Evolutionary conservation across 129 eudicot genomes (phyloP), one percentile per base, ranked within the genome.

Genomic region (Ambrosia artemisiifolia): DNA sequence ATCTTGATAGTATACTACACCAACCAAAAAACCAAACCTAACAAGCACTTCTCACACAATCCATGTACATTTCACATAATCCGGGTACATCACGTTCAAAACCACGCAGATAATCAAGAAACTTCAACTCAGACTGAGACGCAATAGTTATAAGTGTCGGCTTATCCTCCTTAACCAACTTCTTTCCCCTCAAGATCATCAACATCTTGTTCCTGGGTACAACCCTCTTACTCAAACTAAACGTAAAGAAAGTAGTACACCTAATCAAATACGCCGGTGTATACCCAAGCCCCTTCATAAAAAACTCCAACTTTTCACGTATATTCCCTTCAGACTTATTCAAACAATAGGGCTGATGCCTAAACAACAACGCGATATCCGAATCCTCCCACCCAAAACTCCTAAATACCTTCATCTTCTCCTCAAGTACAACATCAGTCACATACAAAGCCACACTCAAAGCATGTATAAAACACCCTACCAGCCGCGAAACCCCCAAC

Each of bases 311-410:
- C 57, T 60, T 76, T 17, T 67, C 63, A 12, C 53, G 42, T 9
- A 82, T 61, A 32, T 75, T 82, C 8, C 47, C 74, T 18, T 79
- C 84, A 0, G 86, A 75, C 14, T 63, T 28, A 8, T 36, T 51
- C 65, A 85, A 48, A 57, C 47, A 38, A 24, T 18, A 35, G 0
- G 86, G 86, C 7, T 40, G 67, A 50, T 11, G 49, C 82, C 66
- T 78, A 32, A 65, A 51, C 75, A 82, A 59, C 34, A 49, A 62
- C 2, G 16, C 16, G 3, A 82, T 72, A 13, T 79, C 84, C 10
- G 48, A 48, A 72, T 79, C 84, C 11, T 69, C 71, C 82, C 80
- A 85, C 38, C 89, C 86, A 72, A 66, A 85, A 20, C 84, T 64
- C 75, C 68, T 82, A 30, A 78, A 85, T 4, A 75, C 7, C 12